These are phyloP conservation scores for Pleurozium schreberi DNA, from an alignment of 225 moss, liverwort and hornwort genomes.

Conservation along the genomic window DNA sequence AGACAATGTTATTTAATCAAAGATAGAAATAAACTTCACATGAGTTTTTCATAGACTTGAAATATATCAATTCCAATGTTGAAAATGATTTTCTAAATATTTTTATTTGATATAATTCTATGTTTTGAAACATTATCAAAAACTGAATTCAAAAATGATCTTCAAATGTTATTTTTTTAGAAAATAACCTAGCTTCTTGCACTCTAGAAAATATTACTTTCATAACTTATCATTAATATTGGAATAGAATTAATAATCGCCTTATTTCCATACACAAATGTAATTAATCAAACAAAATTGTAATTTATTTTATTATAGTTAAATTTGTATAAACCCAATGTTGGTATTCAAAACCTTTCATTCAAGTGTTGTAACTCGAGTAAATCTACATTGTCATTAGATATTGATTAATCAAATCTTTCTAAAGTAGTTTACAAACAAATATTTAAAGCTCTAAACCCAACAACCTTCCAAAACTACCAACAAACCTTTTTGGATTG, in stretches of 20 bases:
- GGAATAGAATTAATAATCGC: not conserved
- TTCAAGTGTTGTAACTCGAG: too few relatives aligned
- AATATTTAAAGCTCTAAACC: accelerated
- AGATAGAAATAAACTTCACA: not conserved
- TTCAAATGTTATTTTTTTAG: not conserved
- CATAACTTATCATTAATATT: not conserved
- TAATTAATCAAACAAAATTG: not conserved
- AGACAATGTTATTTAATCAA: not conserved
- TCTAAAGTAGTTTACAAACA: too few relatives aligned
- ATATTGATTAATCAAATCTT: too few relatives aligned
- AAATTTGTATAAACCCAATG: not conserved
- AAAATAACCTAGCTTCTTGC: not conserved
- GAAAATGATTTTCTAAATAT: not conserved
- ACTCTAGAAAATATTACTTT: not conserved
- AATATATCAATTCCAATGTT: not conserved
- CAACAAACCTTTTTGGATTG: too few relatives aligned
- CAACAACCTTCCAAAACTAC: not conserved
- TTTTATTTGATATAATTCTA: not conserved
- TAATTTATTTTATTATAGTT: not conserved
- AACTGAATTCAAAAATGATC: not conserved
- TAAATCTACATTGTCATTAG: too few relatives aligned
- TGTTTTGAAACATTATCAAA: not conserved
- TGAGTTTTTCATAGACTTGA: not conserved
- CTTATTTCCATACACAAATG: too few relatives aligned
- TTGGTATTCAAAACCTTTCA: not conserved